Conservation (phyloP, 2,329 filamentous ascomycete species). For the Curvularia sp. region DNA sequence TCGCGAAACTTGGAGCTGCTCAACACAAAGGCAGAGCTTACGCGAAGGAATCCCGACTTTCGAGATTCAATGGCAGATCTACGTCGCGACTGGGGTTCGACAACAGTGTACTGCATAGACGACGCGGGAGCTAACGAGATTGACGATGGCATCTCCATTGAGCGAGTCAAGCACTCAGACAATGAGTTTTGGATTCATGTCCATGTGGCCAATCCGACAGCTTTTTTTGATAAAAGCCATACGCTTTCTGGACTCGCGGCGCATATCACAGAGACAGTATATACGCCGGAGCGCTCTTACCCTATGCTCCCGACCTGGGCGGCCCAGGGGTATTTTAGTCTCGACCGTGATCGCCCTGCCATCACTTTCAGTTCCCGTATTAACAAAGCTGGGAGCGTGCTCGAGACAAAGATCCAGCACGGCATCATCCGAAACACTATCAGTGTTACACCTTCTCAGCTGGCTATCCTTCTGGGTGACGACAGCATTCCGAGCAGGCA, state of each 20-base stretch:
- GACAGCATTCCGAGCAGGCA: conserved; percentile 30
- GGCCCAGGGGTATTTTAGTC: conserved; percentile 61
- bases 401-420: conserved; percentile 62
- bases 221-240: conserved; percentile 67
- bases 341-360: conserved; percentile 61
- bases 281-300: conserved; percentile 63
- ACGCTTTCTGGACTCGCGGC: conserved; percentile 67
- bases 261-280: conserved; percentile 63
- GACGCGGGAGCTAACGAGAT: conserved; percentile 70
- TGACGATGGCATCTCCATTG: conserved; percentile 79
- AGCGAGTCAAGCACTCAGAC: conserved; percentile 59
- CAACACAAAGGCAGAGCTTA: conserved; percentile 41
- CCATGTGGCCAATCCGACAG: conserved; percentile 80
- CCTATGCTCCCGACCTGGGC: conserved; percentile 63
- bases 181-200: conserved; percentile 75
- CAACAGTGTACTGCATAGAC: conserved; percentile 77
- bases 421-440: conserved; percentile 64
- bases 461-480: conserved; percentile 45
- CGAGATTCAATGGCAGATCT: conserved; percentile 62
- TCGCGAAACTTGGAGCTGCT: conserved; percentile 55
- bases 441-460: conserved; percentile 57
- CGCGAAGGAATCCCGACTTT: conserved; percentile 45
- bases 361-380: conserved; percentile 68
- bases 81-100: conserved; percentile 66
- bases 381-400: conserved; percentile 58